A percentile compares a stretch with the other conserved stretches of the same genome.
phyloP scores from a whole-genome alignment of 352 stramenopile species.

The Chrysophaeum taylorii region DNA sequence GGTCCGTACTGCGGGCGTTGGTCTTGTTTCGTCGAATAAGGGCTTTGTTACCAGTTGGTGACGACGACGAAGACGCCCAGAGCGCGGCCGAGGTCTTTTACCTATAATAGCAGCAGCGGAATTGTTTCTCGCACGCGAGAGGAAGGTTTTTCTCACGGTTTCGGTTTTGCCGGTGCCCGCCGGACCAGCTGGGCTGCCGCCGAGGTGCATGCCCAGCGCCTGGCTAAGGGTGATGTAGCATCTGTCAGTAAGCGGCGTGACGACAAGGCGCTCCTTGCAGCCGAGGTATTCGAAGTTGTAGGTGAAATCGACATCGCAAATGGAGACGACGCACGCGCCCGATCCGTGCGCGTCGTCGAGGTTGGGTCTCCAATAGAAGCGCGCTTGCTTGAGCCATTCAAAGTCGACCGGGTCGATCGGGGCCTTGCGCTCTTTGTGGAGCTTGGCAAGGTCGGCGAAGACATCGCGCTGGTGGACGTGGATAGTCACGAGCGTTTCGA shows the following conservation, averaged over 20 bases:
- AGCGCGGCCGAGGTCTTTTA: slow-evolving; percentile 75
- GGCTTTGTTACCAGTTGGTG: too few species aligned
- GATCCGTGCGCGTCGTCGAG: slow-evolving; percentile 69
- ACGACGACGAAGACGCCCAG: slow-evolving; percentile 81
- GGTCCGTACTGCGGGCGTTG: too few species aligned
- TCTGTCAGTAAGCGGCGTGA: slow-evolving; percentile 76
- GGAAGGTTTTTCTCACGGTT: too few species aligned
- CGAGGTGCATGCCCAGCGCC: slow-evolving; percentile 79
- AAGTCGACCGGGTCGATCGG: slow-evolving; percentile 78
- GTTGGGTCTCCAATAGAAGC: slow-evolving; percentile 75
- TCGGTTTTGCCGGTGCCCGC: slow-evolving; percentile 71
- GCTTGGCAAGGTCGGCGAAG: slow-evolving; percentile 66
- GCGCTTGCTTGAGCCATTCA: slow-evolving; percentile 84
- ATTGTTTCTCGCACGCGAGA: too few species aligned
- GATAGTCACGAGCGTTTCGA: slow-evolving; percentile 83
- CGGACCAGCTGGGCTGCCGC: slow-evolving; percentile 66
- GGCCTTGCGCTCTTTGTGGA: slow-evolving; percentile 84
- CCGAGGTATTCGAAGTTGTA: slow-evolving; percentile 83
- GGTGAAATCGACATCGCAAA: slow-evolving; percentile 84
- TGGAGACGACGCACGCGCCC: slow-evolving; percentile 75
- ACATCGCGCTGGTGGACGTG: slow-evolving; percentile 88
- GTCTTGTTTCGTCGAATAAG: too few species aligned
- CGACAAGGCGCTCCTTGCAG: slow-evolving; percentile 76
- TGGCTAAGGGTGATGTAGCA: slow-evolving; percentile 82
- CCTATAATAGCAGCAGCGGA: too few species aligned